Conservation (phyloP, 2,329 filamentous ascomycete genomes). For the Diplodia mutila region DNA sequence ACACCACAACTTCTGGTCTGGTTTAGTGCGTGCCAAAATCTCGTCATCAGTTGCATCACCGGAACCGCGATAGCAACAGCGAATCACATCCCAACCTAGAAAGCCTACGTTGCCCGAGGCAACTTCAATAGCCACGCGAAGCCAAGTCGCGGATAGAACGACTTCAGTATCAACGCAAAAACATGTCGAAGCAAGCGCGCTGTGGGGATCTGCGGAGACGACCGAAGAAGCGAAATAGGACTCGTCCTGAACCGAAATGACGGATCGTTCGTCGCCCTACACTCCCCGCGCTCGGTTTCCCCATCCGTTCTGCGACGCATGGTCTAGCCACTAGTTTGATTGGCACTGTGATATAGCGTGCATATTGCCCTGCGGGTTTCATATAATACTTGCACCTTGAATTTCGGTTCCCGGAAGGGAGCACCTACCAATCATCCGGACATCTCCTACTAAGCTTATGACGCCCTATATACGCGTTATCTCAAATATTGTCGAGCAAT, state of each 20-base stretch:
- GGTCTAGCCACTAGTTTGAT: not conserved
- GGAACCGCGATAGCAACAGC: not conserved
- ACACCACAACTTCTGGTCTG: conserved; percentile 12
- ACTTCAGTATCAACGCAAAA: not conserved
- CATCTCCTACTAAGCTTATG: not conserved
- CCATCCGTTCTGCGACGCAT: not conserved
- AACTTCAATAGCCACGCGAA: not conserved
- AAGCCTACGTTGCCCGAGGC: not conserved
- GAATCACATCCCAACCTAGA: not conserved
- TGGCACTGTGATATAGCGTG: not conserved
- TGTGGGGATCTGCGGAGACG: conserved; percentile 1
- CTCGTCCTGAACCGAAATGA: conserved; percentile 16
- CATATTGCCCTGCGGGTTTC: not conserved
- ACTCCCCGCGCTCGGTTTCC: no score
- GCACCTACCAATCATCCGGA: not conserved
- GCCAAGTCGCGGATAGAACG: not conserved
- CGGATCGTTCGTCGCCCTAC: not conserved
- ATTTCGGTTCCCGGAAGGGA: not conserved
- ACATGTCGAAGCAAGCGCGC: not conserved
- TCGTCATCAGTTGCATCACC: not conserved
- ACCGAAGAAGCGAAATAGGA: conserved; percentile 15
- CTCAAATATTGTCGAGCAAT: not conserved
- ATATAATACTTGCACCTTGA: not conserved
- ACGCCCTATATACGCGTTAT: not conserved
- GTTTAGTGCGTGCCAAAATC: not conserved